Conservation (phyloP, 2,329 filamentous ascomycete species). For the Ilyonectria sp. region DNA sequence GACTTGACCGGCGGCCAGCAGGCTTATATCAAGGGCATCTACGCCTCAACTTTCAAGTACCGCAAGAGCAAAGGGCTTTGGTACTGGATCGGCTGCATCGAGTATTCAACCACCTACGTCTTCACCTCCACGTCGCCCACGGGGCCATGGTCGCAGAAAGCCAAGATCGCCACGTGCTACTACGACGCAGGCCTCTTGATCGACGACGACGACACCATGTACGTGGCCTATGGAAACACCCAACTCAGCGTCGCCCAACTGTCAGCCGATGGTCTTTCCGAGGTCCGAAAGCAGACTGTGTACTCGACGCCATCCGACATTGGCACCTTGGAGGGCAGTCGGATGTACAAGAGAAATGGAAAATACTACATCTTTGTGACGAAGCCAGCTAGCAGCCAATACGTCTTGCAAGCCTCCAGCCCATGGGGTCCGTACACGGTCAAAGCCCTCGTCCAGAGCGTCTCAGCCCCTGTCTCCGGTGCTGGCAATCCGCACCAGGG, state of each 20-base stretch:
- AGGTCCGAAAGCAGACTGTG: neutral
- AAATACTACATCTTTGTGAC: conserved; percentile 69
- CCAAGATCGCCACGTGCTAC: conserved; percentile 66
- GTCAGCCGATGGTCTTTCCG: conserved; percentile 58
- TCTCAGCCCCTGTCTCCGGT: conserved; percentile 57
- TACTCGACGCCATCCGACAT: neutral
- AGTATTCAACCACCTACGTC: conserved; percentile 65
- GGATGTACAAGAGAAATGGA: conserved; percentile 70
- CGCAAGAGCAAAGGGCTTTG: conserved; percentile 32
- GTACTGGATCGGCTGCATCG: conserved; percentile 59
- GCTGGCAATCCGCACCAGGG: conserved; percentile 69
- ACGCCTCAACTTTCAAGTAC: conserved; percentile 58
- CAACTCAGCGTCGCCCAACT: conserved; percentile 66
- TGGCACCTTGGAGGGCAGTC: conserved; percentile 58
- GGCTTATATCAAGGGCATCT: conserved; percentile 70
- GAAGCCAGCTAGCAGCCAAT: conserved; percentile 60
- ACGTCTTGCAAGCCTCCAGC: conserved; percentile 61
- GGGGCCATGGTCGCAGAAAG: conserved; percentile 59
- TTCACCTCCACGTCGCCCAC: conserved; percentile 62
- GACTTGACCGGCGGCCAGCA: conserved; percentile 44
- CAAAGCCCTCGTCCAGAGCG: conserved; percentile 58
- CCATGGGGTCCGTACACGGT: conserved; percentile 65
- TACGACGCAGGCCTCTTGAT: conserved; percentile 71
- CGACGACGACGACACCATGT: conserved; percentile 70
- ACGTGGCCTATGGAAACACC: conserved; percentile 68